Evolutionary conservation across 495 filamentous ascomycete species (phyloP), one percentile per base, ranked within the genome.

Genomic region (Penicillium coprophilum): DNA sequence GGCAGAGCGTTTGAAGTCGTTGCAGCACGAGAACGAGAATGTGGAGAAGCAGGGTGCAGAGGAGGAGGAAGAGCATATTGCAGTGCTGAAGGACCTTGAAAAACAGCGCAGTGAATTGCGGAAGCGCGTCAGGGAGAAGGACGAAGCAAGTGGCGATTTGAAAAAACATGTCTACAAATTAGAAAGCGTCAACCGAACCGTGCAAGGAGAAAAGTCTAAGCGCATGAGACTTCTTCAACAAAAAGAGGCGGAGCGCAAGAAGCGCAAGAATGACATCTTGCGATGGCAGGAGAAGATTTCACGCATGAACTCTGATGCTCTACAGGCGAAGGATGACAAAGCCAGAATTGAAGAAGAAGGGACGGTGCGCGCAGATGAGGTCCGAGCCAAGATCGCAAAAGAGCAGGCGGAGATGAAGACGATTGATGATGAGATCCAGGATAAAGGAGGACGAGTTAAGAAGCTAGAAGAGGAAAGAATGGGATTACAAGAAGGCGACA

Each of bases 121-220:
- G 63, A 85, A 87, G 62, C 78, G 84, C 38, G 79, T 91, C 38
- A 91, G 87, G 66, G 90, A 96, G 60, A 92, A 89, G 68, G 91
- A 96, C 56, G 90, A 95, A 56, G 84, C 82, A 27, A 92, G 86
- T n/a, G 84, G 87, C 44, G 87, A 88, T 64, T 68, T 96, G 28
- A 89, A 86, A 64, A 88, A 86, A 53, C 88, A 96, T 61, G 88
- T 93, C 30, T 84, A 88, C 45, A 82, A 82, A 28, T 78, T 94
- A 21, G 92, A 96, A 62, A 85, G 90, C 30, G 77, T 86, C 47
- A 97, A 96, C 71, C 81, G 90, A 48, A 80, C 84, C n/a, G 90
- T 92, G 10, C 87, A 96, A 65, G 87, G 87, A 50, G 84, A 85
- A 62, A 90, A 88, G 65, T 77, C 82, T 1, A 87, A 90, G 60